Evolutionary conservation across 148 eudicot species (phyloP).

Genomic region (Pharnaceum exiguum): DNA sequence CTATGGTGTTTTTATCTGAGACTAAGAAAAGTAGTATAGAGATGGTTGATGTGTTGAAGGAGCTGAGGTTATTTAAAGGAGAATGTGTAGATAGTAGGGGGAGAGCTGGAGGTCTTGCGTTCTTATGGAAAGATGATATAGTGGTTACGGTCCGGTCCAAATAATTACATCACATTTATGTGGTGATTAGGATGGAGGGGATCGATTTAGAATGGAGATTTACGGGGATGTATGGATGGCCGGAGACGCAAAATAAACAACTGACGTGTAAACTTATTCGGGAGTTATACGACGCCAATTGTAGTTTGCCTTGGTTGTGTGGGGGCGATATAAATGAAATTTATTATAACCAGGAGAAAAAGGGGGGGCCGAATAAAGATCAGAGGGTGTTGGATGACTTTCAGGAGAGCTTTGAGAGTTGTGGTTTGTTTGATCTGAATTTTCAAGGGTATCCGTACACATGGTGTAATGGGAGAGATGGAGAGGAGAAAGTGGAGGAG

Average conservation of each 20-base stretch:
- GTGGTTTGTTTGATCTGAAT: not conserved
- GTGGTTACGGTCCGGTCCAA: not conserved
- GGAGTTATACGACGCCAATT: too few species aligned
- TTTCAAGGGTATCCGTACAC: not conserved
- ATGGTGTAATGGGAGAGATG: not conserved
- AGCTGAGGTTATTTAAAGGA: not conserved
- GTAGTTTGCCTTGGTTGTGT: not conserved
- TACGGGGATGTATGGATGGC: not conserved
- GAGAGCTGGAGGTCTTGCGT: not conserved
- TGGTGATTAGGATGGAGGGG: not conserved
- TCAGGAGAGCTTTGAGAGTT: not conserved
- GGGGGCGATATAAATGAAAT: not conserved
- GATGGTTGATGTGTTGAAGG: not conserved
- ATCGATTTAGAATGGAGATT: not conserved
- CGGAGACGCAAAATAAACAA: not conserved
- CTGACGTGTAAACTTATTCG: not conserved
- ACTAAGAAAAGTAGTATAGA: not conserved
- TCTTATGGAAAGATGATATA: not conserved
- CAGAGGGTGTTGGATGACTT: not conserved
- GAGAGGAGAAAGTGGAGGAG: not conserved
- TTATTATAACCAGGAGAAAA: not conserved
- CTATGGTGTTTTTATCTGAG: not conserved
- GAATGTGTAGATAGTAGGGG: not conserved
- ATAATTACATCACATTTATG: not conserved
- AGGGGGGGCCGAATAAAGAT: not conserved